A percentile compares a stretch with the other conserved stretches of the same genome.
These are phyloP conservation scores for Hymenotorrendiella dingleyae DNA, from an alignment of 2,329 filamentous ascomycete species.

Conservation along the genomic window DNA sequence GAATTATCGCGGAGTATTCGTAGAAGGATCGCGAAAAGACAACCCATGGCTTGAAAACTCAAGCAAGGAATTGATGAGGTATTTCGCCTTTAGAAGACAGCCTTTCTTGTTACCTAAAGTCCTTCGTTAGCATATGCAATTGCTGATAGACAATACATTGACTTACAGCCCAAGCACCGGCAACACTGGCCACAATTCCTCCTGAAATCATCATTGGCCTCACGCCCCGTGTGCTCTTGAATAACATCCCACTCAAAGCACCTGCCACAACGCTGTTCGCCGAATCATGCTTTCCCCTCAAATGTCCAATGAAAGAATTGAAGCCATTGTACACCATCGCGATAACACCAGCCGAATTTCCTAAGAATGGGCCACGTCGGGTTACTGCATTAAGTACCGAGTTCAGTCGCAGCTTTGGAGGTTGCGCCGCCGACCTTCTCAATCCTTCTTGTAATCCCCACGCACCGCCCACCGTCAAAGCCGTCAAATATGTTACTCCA, in stretches of 20 bases:
- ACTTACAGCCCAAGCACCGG: conserved; percentile 87
- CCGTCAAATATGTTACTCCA: conserved; percentile 88
- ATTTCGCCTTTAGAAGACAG: conserved; percentile 40
- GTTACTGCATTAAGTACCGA: conserved; percentile 93
- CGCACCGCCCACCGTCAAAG: conserved; percentile 75
- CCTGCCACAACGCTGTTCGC: conserved; percentile 85
- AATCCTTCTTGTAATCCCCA: conserved; percentile 93
- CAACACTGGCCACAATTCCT: conserved; percentile 78
- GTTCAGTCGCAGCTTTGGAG: conserved; percentile 90
- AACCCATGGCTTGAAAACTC: too few species aligned
- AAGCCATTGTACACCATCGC: conserved; percentile 94
- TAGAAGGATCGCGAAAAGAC: conserved; percentile 5
- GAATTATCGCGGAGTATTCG: conserved; percentile 1
- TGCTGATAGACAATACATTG: background rate
- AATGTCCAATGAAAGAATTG: conserved; percentile 75
- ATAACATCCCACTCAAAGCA: conserved; percentile 82
- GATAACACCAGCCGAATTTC: conserved; percentile 92
- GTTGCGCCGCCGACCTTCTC: conserved; percentile 66
- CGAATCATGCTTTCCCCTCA: conserved; percentile 81
- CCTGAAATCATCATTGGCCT: conserved; percentile 93
- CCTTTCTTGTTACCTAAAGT: conserved; percentile 44
- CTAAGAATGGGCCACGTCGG: conserved; percentile 85
- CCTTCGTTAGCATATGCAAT: conserved; percentile 14
- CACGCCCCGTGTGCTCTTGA: conserved; percentile 89
- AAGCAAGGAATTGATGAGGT: too few species aligned